Evolutionary conservation across 495 filamentous ascomycete species (phyloP).

Genomic region (Podospora conica): DNA sequence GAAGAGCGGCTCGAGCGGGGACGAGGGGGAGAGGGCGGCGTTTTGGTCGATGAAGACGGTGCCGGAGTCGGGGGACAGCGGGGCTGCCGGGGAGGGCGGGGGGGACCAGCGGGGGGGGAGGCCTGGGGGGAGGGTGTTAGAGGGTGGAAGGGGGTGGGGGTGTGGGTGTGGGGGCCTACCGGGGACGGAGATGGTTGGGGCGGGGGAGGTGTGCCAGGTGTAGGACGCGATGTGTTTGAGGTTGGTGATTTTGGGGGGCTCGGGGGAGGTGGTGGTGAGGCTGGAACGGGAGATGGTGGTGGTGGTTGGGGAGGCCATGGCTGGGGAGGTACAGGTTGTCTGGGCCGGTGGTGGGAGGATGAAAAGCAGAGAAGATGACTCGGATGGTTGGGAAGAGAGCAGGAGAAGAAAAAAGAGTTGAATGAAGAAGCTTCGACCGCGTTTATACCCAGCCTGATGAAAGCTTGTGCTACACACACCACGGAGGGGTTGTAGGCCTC

Average conservation of each 20-base stretch:
- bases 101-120: slow-evolving; percentile 36
- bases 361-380: not conserved
- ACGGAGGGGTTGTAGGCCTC: not conserved
- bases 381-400: not conserved
- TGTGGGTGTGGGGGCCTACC: slow-evolving; percentile 12
- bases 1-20: slow-evolving; percentile 48
- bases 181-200: slow-evolving; percentile 35
- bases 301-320: not conserved
- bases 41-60: slow-evolving; percentile 39
- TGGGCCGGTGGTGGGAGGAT: not conserved
- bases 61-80: slow-evolving; percentile 34
- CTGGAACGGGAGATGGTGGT: not conserved
- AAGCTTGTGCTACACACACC: not conserved
- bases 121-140: not conserved
- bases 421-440: too few species aligned
- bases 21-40: slow-evolving; percentile 36
- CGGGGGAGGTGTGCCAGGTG: slow-evolving; percentile 40
- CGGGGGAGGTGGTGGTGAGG: not conserved
- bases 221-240: slow-evolving; percentile 44
- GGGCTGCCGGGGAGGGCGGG: slow-evolving; percentile 15
- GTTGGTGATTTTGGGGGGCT: slow-evolving; percentile 26
- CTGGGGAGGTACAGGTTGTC: not conserved
- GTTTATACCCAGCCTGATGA: not conserved
- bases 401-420: not conserved
- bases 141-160: not conserved